Evolutionary conservation across 169 alveolate species (phyloP), one percentile per base, ranked within the genome.

Genomic region (Eimeria acervulina): DNA sequence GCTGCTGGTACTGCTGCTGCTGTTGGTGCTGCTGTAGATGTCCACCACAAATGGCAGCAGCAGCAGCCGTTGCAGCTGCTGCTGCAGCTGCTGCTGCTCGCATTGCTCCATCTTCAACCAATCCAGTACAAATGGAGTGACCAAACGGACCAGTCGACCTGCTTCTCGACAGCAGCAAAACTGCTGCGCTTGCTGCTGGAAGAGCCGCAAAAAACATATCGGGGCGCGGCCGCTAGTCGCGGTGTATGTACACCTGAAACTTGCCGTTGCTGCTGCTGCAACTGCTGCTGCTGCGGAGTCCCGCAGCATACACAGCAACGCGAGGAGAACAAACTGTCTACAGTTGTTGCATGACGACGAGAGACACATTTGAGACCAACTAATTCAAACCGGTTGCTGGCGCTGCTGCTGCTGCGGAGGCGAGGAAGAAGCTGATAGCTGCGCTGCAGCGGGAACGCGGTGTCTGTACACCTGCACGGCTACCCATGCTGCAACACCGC

Each of bases 401-500:
- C 47, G 87, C 87, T 76, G 87, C 87, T 76, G 87, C 87, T 76
- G 59, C 87, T 76, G 59, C 87, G 17, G 19, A 28, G 23, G 15
- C 13, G 59, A 17, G 31, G 61, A n/a, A 12, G 87, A 36, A 40
- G 87, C 87, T 76, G 10, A 21, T 33, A 40, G 28, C 59, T 40
- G 87, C 87, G 87, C 87, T 17, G 87, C 87, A 76, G 87, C 87
- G 59, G 28, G 52, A 44, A 76, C 87, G 87, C 87, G 87, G 87
- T 76, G 87, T 40, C 87, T 76, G 87, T 76, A 76, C 87, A 76
- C 87, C 87, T 76, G 87, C 55, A 36, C 80, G 42, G 80, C 80
- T 36, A 68, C 42, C n/a, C 21, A 31, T 76, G 87, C 28, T 38
- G 55, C 26, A 33, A 44, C 55, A 44, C 59, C 59, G 87, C 59